Percentiles rank a stretch among this genome's conserved stretches.
Conservation (phyloP, 805 yeast species). For the Kodamaea kakaduensis region DNA sequence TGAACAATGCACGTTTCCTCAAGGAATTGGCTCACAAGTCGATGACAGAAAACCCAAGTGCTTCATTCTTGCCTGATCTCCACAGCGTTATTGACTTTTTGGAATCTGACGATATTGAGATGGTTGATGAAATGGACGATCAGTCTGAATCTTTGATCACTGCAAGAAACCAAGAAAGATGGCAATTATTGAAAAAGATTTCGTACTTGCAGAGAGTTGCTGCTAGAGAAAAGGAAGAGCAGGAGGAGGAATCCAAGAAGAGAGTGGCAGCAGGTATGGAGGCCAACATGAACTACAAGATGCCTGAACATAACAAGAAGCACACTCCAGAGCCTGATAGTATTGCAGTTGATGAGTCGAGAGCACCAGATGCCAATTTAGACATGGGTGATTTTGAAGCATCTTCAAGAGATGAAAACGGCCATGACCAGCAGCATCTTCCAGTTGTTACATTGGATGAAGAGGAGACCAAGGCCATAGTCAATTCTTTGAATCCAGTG, state of each 20-base stretch:
- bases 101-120: constrained; percentile 38
- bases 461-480: constrained; percentile 37
- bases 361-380: constrained; percentile 5
- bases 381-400: constrained; percentile 4
- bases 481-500: constrained; percentile 38
- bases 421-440: constrained; percentile 14
- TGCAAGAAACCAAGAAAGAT: constrained; percentile 52
- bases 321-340: constrained; percentile 8
- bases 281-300: constrained; percentile 4
- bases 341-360: constrained; percentile 3
- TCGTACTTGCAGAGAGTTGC: constrained; percentile 67
- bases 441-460: constrained; percentile 45
- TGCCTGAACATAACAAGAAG: not conserved
- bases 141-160: constrained; percentile 37
- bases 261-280: constrained; percentile 33
- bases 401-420: constrained; percentile 16
- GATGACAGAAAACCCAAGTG: constrained; percentile 30
- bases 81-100: constrained; percentile 57
- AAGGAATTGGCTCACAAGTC: constrained; percentile 52
- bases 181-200: constrained; percentile 68
- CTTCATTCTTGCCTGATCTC: constrained; percentile 49
- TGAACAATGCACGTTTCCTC: constrained; percentile 53
- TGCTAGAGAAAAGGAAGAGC: constrained; percentile 42
- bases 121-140: constrained; percentile 33
- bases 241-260: constrained; percentile 36